Evolutionary conservation across 2,329 filamentous ascomycete genomes (phyloP).

Genomic region (Magnaporthales sp.): DNA sequence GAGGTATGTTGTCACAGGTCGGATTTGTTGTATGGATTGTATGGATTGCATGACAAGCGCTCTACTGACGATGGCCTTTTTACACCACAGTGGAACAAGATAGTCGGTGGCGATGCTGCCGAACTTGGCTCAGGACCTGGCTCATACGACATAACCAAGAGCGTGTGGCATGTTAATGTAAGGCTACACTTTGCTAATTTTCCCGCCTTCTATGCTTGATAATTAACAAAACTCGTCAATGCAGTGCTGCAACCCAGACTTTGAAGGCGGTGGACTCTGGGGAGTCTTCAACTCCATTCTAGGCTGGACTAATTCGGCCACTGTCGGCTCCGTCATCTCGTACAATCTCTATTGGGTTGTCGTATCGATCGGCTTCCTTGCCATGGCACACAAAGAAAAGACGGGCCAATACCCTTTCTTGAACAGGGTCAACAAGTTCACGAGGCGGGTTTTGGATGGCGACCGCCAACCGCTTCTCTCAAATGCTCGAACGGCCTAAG

Average conservation of each 20-base stretch:
- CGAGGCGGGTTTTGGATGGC: neutral
- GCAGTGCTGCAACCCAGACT: conserved; percentile 61
- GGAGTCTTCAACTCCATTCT: conserved; percentile 80
- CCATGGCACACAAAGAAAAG: conserved; percentile 59
- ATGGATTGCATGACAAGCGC: neutral
- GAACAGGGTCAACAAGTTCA: neutral
- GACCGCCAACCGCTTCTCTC: neutral
- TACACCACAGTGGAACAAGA: conserved; percentile 42
- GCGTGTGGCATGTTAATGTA: conserved; percentile 75
- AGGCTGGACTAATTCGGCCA: conserved; percentile 83
- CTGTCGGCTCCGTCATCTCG: conserved; percentile 76
- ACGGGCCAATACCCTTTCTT: conserved; percentile 38
- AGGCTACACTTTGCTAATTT: conserved; percentile 17
- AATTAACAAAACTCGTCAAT: neutral
- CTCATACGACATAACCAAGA: conserved; percentile 67
- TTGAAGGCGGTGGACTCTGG: conserved; percentile 66
- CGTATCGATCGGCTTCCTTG: conserved; percentile 35
- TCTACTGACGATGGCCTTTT: neutral
- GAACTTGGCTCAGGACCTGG: conserved; percentile 52
- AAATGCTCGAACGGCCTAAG: neutral
- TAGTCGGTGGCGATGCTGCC: conserved; percentile 45
- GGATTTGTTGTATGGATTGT: neutral
- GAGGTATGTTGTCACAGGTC: neutral
- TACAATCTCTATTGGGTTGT: conserved; percentile 85
- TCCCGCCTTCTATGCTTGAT: neutral